phyloP scores from a whole-genome alignment of 768 basidiomycete genomes.

The Wakefieldia striispora region DNA sequence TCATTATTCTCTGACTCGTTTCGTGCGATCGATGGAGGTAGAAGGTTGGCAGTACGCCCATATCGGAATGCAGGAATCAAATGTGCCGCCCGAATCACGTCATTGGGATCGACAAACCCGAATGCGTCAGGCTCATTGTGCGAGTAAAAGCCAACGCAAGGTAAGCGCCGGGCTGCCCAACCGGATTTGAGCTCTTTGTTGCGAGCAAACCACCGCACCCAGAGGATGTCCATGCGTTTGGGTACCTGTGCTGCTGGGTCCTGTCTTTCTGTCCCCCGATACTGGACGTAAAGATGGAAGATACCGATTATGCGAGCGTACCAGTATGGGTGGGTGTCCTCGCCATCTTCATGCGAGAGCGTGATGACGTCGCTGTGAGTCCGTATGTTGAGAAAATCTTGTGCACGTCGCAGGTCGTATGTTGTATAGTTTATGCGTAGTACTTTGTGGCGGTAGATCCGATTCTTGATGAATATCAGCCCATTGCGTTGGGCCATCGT shows the following conservation, averaged over 20 bases:
- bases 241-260: neutral
- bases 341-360: slow-evolving; percentile 22
- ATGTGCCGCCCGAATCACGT: neutral
- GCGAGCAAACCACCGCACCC: slow-evolving; percentile 1
- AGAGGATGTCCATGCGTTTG: neutral
- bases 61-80: neutral
- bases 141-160: neutral
- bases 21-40: slow-evolving; percentile 6
- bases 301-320: slow-evolving; percentile 23
- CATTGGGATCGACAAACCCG: neutral
- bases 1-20: slow-evolving; percentile 11
- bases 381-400: slow-evolving; percentile 41
- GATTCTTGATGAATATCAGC: slow-evolving; percentile 16
- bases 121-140: neutral
- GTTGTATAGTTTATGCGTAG: slow-evolving; percentile 30
- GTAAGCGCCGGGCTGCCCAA: neutral
- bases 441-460: slow-evolving; percentile 27
- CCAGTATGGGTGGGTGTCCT: slow-evolving; percentile 40
- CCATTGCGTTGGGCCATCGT: neutral
- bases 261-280: neutral
- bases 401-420: slow-evolving; percentile 25
- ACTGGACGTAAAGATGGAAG: neutral
- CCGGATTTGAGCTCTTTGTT: neutral
- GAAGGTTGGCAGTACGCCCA: neutral
- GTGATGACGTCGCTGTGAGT: slow-evolving; percentile 40